A percentile compares a stretch with the other conserved stretches of the same genome.
phyloP scores from a whole-genome alignment of 768 basidiomycete genomes.

The Coprinopsis sp. region DNA sequence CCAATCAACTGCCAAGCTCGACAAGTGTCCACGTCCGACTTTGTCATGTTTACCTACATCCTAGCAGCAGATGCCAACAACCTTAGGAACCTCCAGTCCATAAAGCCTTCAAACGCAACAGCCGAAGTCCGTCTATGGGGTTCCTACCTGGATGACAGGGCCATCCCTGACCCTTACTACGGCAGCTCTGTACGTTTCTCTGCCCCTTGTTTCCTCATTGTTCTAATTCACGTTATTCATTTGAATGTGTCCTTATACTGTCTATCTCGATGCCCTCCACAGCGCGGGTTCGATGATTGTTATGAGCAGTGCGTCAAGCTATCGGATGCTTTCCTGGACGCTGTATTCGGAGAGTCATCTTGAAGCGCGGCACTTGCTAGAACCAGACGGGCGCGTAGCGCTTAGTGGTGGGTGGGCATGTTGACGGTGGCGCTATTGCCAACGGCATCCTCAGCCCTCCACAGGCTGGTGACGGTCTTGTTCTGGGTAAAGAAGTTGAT shows the following conservation, averaged over 20 bases:
- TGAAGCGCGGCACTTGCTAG: background rate
- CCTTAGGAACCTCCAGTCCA: conserved; percentile 53
- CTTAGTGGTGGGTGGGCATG: conserved; percentile 78
- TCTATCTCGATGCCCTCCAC: background rate
- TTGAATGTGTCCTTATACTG: background rate
- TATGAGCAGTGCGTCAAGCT: conserved; percentile 72
- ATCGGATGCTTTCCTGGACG: conserved; percentile 76
- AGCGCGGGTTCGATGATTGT: conserved; percentile 73
- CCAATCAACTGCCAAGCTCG: conserved; percentile 68
- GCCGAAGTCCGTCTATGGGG: conserved; percentile 78
- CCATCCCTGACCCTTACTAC: conserved; percentile 86
- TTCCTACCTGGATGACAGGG: conserved; percentile 62
- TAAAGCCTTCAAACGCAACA: conserved; percentile 46
- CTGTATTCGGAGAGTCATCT: conserved; percentile 37
- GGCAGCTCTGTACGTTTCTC: conserved; percentile 53
- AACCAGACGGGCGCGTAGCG: background rate
- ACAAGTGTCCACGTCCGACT: conserved; percentile 65
- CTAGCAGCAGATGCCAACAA: conserved; percentile 82
- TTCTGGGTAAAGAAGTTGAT: conserved; percentile 96
- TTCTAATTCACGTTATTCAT: conserved; percentile 19
- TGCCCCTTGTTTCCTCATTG: too few relatives aligned
- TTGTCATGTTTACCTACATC: conserved; percentile 74
- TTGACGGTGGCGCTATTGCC: conserved; percentile 75
- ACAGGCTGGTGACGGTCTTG: conserved; percentile 93
- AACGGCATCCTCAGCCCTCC: conserved; percentile 84